Evolutionary conservation across 352 stramenopile genomes (phyloP).

Genomic region (Pythium myriotylum): DNA sequence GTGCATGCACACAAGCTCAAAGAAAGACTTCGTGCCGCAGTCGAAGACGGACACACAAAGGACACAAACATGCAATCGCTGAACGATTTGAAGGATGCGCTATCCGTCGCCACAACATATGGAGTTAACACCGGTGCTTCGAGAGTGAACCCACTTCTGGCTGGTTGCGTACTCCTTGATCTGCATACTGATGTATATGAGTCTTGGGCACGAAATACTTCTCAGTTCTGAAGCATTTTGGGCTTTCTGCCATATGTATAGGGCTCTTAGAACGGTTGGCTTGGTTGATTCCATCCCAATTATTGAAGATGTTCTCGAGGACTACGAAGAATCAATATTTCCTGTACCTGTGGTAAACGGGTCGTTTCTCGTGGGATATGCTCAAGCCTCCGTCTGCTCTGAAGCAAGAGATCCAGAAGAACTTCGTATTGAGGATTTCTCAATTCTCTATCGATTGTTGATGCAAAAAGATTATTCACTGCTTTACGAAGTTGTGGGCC

Average conservation of each 20-base stretch:
- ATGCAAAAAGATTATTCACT: too few relatives aligned
- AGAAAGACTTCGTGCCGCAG: not conserved
- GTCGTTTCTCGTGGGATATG: too few relatives aligned
- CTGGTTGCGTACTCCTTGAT: constrained; percentile 31
- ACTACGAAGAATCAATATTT: not conserved
- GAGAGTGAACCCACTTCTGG: constrained; percentile 33
- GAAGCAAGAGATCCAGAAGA: too few relatives aligned
- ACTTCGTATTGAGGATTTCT: too few relatives aligned
- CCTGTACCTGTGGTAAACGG: too few relatives aligned
- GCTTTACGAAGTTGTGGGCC: too few relatives aligned
- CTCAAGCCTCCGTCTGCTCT: too few relatives aligned
- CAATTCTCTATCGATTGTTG: too few relatives aligned
- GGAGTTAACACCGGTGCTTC: not conserved
- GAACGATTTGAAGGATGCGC: not conserved
- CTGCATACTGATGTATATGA: constrained; percentile 33
- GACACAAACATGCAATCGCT: not conserved
- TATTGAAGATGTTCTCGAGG: constrained; percentile 23
- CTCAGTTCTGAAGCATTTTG: constrained; percentile 8
- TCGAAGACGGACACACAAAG: too few relatives aligned
- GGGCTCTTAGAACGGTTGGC: too few relatives aligned
- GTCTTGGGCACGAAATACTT: constrained; percentile 8
- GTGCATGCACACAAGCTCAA: not conserved
- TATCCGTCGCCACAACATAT: not conserved
- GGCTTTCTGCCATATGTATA: constrained; percentile 35
- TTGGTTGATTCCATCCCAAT: constrained; percentile 17